Evolutionary conservation across 768 basidiomycete species (phyloP), one percentile per base, ranked within the genome.

Genomic region (Tricholoma saponaceum): DNA sequence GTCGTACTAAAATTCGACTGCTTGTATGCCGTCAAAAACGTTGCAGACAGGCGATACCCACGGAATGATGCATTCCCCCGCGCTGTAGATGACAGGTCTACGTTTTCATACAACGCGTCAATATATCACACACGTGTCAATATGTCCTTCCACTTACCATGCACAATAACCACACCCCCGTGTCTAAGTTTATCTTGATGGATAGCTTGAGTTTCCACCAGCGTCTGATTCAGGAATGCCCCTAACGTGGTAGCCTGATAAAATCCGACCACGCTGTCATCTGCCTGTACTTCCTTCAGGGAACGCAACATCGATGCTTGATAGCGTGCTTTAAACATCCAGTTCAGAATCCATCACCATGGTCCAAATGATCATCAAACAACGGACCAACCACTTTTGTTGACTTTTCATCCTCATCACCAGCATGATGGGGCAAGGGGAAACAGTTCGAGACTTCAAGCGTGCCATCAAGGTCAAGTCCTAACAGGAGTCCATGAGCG

Each of bases 401-500:
- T n/a, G 86, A 83, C 67, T 90, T 91, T 58, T 92, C 90, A 39
- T 91, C 90, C 16, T 93, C 92, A 53, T 92, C 90, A 49, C 76
- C 81, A 51, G 74, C 73, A 68, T 87, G 84, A 62, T 86, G 80
- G 51, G 90, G 90, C 69, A 95, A 74, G 23, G 92, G 83, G 71
- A 96, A 95, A 41, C 89, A 90, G 75, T 95, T 95, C 60, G 91
- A 92, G 59, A 97, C 83, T 76, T 97, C 94, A 53, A 96, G 83
- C 47, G 83, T 81, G 3, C 95, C 94, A 71, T 96, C 93, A 33
- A 98, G 77, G 75, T 98, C 95, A 56, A 98, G 83, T 43, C 95
- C 95, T 55, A 98, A 80, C 52, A 98, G 74, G 56, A 95, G 79
- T 58, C 95, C 95, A 68, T 92, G 85, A 25, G 89, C 88, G 51